Base-by-base conservation (phyloP, 805 yeast species). In the Saccharomyces cerevisiae region DNA sequence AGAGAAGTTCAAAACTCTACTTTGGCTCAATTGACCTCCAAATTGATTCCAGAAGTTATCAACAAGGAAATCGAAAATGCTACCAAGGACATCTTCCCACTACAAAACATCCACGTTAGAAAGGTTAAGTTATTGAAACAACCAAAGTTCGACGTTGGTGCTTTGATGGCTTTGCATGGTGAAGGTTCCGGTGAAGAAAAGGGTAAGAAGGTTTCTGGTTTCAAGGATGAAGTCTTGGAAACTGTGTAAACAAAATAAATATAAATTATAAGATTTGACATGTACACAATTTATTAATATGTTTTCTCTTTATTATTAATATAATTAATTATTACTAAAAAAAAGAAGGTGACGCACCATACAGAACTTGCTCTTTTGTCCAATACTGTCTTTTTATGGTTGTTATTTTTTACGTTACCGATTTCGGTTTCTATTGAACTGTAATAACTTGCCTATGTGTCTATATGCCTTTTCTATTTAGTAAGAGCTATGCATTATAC, bases 11-110 rank as follows among this genome's bases (percentile, higher is more conserved):
- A 94, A 63, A 87, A 86, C 84, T 87, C 87, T 64, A 91, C 98
- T 65, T 83, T 91, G 74, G 89, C 97, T 74, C 97, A 91, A 81
- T 87, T 91, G 76, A 89, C 96, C 67, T 82, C 95, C 73, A 91
- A 92, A 83, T 88, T 91, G 79, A 91, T 91, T 70, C 97, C 97
- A 74, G 98, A 91, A 82, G 96, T 91, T 68, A 90, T 91, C 75
- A 96, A 96, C 75, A 92, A 96, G 79, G 97, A 92, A 80, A 91
- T 91, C 72, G 96, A 90, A 81, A 91, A 90, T 83, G 83, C 96
- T 64, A 87, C 97, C 66, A 89, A 86, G 78, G 80, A 88, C 70
- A 88, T 91, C 81, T 90, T 81, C 85, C 98, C 98, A 73, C 85
- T 91, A 76, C 97, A 91, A 82, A 90, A 92, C 82, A 96, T 91